Evolutionary conservation across 257 asterid species (phyloP), one percentile per base, ranked within the genome.

Genomic region (Paulownia fortunei): DNA sequence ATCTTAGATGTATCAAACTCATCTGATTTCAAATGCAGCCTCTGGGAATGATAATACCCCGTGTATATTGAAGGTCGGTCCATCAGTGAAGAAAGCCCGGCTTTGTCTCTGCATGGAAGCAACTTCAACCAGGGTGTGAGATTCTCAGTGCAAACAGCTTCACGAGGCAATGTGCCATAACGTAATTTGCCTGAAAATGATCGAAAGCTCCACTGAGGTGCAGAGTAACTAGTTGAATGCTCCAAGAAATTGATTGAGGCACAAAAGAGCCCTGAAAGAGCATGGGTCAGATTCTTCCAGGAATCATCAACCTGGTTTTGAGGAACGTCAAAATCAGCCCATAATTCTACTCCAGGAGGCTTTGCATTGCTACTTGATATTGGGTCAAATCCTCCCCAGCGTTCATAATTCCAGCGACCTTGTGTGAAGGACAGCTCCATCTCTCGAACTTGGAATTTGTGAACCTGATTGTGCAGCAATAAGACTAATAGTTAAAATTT

Each of bases 101-200:
- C 95, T 88, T 92, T 96, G 82, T 93, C 99, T 72, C 98, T 87
- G 81, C 99, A 96, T 0, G 99, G 99, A 87, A 93, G 99, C 88
- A 96, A 77, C 90, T 96, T 96, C 87, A 96, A 85, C 99, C 99
- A 96, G 5, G 99, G 99, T 55, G 99, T 96, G 73, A 96, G 96
- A 83, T 96, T 96, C 84, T 96, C 98, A 34, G 99, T 96, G 90
- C 99, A 96, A 79, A 96, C 99, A 76, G 99, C 98, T 83, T 96
- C 99, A 69, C 97, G 99, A 79, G 98, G 99, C 86, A 96, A 86
- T 58, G 97, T 89, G 58, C 99, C 99, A 21, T 92, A 96, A 37
- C 92, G 92, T 41, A 93, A 83, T 56, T 88, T 87, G 39, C 95
- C 92, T 3, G 91, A 84, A 77, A 82, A 59, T 26, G 97, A 84